Evolutionary conservation across 2,329 filamentous ascomycete species (phyloP).

Genomic region (Cladosporium oxysporum): DNA sequence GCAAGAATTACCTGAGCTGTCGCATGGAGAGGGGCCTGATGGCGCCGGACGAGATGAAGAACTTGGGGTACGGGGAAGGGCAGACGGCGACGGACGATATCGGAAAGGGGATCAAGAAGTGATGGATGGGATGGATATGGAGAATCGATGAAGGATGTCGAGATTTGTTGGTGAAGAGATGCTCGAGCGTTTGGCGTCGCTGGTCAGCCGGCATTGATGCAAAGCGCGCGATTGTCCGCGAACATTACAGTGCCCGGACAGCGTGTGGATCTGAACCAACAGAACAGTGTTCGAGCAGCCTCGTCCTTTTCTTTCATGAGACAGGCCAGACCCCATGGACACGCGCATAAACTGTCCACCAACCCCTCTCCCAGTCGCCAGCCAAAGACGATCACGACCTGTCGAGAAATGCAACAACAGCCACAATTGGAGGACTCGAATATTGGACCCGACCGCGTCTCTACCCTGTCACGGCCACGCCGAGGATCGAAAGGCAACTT

Average conservation of each 20-base stretch:
- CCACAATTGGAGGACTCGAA: too few relatives aligned
- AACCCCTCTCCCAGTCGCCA: too few relatives aligned
- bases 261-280: neutral
- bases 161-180: neutral
- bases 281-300: neutral
- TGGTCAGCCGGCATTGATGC: neutral
- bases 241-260: neutral
- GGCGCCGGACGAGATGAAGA: slow-evolving; percentile 93
- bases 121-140: neutral
- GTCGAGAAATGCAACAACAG: too few relatives aligned
- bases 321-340: neutral
- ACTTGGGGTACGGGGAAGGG: slow-evolving; percentile 74
- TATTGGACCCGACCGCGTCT: too few relatives aligned
- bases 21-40: slow-evolving; percentile 97
- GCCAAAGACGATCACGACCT: too few relatives aligned
- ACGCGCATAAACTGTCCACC: too few relatives aligned
- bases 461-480: too few relatives aligned
- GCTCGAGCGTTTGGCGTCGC: neutral
- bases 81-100: slow-evolving; percentile 22
- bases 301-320: too few relatives aligned
- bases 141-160: neutral
- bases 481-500: too few relatives aligned
- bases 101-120: slow-evolving; percentile 6
- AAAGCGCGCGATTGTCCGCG: neutral
- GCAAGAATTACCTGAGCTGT: slow-evolving; percentile 86